A percentile compares a stretch with the other conserved stretches of the same genome.
Conservation (phyloP, 2,329 filamentous ascomycete genomes). For the Talaromyces sp. region DNA sequence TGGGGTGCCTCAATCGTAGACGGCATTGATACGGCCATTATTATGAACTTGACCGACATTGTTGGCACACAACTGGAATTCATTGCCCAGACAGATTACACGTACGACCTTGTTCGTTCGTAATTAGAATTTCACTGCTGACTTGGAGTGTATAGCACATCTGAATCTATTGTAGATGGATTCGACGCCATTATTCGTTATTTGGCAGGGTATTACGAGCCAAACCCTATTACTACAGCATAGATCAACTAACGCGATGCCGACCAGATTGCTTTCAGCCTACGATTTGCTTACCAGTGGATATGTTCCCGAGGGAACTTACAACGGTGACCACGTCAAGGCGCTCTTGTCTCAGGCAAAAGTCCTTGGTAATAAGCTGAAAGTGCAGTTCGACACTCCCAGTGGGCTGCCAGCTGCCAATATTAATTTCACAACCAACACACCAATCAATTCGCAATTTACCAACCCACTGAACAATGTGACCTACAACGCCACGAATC, state of each 20-base stretch:
- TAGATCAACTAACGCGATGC: not conserved
- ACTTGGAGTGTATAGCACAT: conserved; percentile 6
- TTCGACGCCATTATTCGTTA: conserved; percentile 21
- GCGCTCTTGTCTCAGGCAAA: conserved; percentile 17
- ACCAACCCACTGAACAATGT: conserved; percentile 15
- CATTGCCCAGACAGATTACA: conserved; percentile 19
- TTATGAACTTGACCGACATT: conserved; percentile 22
- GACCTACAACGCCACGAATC: conserved; percentile 19
- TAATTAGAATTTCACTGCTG: not conserved
- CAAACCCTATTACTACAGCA: not conserved
- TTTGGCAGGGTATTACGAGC: conserved; percentile 14
- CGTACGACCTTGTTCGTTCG: conserved; percentile 7
- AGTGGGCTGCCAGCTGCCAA: conserved; percentile 15
- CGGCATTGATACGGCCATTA: conserved; percentile 20
- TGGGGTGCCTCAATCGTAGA: conserved; percentile 21
- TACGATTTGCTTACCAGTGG: conserved; percentile 21
- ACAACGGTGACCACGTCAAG: conserved; percentile 18
- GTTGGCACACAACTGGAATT: conserved; percentile 18
- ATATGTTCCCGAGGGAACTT: conserved; percentile 14
- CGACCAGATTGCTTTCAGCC: conserved; percentile 15
- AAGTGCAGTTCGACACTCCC: conserved; percentile 16
- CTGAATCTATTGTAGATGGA: conserved; percentile 15
- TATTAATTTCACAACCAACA: conserved; percentile 15
- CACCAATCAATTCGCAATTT: conserved; percentile 12
- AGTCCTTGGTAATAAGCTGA: conserved; percentile 16